phyloP scores from a whole-genome alignment of 805 yeast genomes.

The Jamesozyma rosinii region DNA sequence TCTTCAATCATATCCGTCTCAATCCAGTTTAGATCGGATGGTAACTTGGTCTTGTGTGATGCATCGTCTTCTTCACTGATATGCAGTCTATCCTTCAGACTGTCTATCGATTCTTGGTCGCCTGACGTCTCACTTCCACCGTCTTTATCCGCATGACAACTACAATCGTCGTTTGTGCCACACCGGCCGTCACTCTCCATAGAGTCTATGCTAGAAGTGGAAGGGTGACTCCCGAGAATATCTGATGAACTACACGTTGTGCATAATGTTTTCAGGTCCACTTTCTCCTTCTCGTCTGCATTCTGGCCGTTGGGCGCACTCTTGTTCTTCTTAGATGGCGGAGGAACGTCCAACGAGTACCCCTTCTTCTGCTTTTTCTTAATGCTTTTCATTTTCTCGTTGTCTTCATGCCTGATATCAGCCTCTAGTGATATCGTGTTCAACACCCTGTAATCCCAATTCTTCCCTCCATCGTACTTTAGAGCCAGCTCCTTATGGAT shows the following conservation, averaged over 20 bases:
- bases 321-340: not conserved
- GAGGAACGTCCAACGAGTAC: not conserved
- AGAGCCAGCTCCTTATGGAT: conserved; percentile 77
- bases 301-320: not conserved
- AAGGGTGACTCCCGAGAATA: not conserved
- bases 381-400: not conserved
- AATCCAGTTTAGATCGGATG: conserved; percentile 71
- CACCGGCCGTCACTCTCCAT: not conserved
- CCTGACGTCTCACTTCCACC: conserved; percentile 16
- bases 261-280: too few relatives aligned
- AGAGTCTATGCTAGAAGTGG: conserved; percentile 1
- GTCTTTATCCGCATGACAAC: conserved; percentile 10
- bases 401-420: conserved; percentile 37
- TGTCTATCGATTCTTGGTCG: not conserved
- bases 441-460: conserved; percentile 89
- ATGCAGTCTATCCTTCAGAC: not conserved
- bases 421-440: conserved; percentile 85
- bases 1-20: conserved; percentile 50
- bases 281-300: not conserved
- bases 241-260: too few relatives aligned
- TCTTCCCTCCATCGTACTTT: conserved; percentile 68
- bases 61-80: not conserved
- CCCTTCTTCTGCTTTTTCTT: not conserved
- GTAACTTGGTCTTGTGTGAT: conserved; percentile 31
- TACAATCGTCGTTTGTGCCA: not conserved